Evolutionary conservation across 1,284 basidiomycete species (phyloP), one percentile per base, ranked within the genome.

Genomic region (Pisolithus thermaeus): DNA sequence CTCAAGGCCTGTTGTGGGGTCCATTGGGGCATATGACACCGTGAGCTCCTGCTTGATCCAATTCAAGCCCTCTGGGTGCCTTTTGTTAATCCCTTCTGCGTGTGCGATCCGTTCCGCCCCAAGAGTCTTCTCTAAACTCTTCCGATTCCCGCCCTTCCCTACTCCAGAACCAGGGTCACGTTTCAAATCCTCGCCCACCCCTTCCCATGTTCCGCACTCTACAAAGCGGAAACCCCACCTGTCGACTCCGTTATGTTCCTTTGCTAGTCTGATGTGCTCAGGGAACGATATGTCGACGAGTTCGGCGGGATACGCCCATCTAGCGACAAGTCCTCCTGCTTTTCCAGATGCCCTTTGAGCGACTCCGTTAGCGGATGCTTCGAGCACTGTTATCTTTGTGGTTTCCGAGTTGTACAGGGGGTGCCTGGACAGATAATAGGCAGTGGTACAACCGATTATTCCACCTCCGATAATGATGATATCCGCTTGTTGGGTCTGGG

Each of bases 311-410:
- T 85, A 87, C 1, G 85, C 85, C 85, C 85, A 87, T 58, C 79
- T 79, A 0, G 94, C 92, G 22, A 97, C 77, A n/a, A 97, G 83
- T 0, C 94, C 94, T 2, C 92, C 94, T 0, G 91, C 89, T 65
- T 96, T 96, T 5, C 94, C 94, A 0, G 85, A 90, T 1, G 93
- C 91, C 0, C 87, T 85, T 56, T 86, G 83, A 0, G 84, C 84
- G 18, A 76, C 72, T n/a, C 84, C 84, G 40, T 76, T 61, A 7
- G 61, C 66, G 1, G 86, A 90, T 3, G 90, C 86, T 69, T 97
- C 94, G 47, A 97, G 67, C 6, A 97, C 66, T 7, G 78, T 86
- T 46, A 89, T 70, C n/a, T 65, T 72, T 14, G 72, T 71, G 6
- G 67, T 66, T 1, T 64, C 59, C 9, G 69, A 54, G 14, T 68